Conservation (phyloP, 306 rosid species). For the Fragaria nilgerrensis region DNA sequence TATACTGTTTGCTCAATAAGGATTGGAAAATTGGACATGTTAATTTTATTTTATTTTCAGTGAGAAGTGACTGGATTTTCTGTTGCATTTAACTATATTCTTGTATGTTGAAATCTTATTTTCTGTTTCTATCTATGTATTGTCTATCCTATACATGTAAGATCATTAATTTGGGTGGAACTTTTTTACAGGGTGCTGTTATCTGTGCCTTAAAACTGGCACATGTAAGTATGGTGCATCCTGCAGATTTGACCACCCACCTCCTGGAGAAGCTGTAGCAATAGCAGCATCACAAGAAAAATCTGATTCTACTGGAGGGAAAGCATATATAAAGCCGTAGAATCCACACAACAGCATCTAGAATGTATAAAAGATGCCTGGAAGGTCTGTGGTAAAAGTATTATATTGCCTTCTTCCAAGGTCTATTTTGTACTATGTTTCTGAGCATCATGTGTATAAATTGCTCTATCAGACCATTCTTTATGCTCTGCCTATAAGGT, state of each 20-base stretch:
- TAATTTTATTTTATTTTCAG: not conserved
- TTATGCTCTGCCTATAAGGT: not conserved
- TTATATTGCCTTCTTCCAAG: not conserved
- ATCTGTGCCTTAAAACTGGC: conserved; percentile 85
- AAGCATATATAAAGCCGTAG: conserved; percentile 21
- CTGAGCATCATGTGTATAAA: not conserved
- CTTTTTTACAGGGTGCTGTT: conserved; percentile 59
- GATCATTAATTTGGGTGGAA: not conserved
- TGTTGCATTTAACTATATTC: not conserved
- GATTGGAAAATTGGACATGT: not conserved
- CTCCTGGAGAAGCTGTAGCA: conserved; percentile 90
- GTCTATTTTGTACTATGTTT: not conserved
- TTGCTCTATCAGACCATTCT: not conserved
- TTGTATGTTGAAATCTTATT: not conserved
- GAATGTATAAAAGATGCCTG: not conserved
- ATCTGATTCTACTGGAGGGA: conserved; percentile 30
- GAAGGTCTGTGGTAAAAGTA: not conserved
- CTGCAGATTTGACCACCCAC: conserved; percentile 97
- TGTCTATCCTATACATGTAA: no score
- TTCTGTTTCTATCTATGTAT: no score
- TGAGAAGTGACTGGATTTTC: not conserved
- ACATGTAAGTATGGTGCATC: conserved; percentile 84
- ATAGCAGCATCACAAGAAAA: conserved; percentile 52
- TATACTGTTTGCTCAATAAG: not conserved
- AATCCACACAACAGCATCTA: conserved; percentile 18